Evolutionary conservation across 2,329 filamentous ascomycete genomes (phyloP).

Genomic region (Hypoxylon sp.): DNA sequence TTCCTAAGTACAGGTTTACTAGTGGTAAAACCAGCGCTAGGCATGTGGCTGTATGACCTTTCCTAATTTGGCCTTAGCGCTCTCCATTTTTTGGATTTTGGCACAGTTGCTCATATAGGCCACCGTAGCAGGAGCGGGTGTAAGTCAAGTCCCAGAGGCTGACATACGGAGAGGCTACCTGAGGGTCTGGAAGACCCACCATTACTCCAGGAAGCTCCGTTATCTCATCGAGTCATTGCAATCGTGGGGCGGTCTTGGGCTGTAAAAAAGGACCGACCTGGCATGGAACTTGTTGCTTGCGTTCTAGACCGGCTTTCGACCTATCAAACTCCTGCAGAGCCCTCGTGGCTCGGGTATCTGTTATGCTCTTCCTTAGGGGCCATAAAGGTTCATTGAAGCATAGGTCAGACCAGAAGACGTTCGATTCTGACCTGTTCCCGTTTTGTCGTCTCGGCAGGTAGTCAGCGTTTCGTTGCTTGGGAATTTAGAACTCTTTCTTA

Average conservation of each 20-base stretch:
- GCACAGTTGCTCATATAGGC: no score
- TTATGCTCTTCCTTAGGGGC: slow-evolving; percentile 22
- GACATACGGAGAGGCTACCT: slow-evolving; percentile 33
- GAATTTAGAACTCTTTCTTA: slow-evolving; percentile 11
- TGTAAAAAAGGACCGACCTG: slow-evolving; percentile 43
- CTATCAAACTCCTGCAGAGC: slow-evolving; percentile 33
- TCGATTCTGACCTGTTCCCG: slow-evolving; percentile 40
- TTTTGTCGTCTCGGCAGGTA: slow-evolving; percentile 36
- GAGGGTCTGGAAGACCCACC: slow-evolving; percentile 30
- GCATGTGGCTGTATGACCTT: no score
- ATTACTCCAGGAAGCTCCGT: slow-evolving; percentile 22
- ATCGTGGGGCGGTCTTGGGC: slow-evolving; percentile 26
- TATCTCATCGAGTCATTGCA: slow-evolving; percentile 32
- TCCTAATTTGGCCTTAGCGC: no score
- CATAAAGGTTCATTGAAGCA: slow-evolving; percentile 39
- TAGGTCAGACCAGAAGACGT: slow-evolving; percentile 43
- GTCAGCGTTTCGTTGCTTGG: slow-evolving; percentile 32
- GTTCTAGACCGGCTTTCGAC: slow-evolving; percentile 42
- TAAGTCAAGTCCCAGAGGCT: slow-evolving; percentile 36
- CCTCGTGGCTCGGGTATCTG: slow-evolving; percentile 35
- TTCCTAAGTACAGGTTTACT: no score
- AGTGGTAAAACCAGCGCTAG: no score
- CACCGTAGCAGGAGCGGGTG: slow-evolving; percentile 24
- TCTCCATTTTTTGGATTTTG: no score
- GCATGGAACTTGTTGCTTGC: slow-evolving; percentile 28